phyloP scores from a whole-genome alignment of 108 stramenopile genomes.

The Cyclostephanos invisitatus region DNA sequence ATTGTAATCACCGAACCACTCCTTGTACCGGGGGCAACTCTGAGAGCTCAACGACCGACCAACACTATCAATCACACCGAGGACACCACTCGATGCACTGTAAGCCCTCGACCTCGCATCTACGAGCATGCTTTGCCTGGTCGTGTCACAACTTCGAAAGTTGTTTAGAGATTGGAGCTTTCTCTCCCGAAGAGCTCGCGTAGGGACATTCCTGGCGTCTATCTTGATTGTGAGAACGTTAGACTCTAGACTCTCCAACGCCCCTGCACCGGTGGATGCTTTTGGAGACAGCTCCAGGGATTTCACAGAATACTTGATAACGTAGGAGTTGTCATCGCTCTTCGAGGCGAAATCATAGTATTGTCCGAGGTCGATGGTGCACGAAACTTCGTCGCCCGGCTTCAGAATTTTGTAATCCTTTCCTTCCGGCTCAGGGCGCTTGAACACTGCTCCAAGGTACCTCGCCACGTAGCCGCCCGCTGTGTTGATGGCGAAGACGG shows the following conservation, averaged over 20 bases:
- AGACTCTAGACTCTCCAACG: constrained; percentile 1
- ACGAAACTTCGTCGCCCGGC: not conserved
- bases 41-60: not conserved
- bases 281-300: not conserved
- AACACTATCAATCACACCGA: not conserved
- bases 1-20: not conserved
- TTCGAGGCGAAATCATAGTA: not conserved
- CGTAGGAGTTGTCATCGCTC: not conserved
- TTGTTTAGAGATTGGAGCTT: not conserved
- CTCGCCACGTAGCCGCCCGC: not conserved
- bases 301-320: not conserved
- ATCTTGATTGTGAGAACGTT: not conserved
- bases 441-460: constrained; percentile 1
- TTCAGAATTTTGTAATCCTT: constrained; percentile 3
- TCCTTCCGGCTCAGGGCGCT: not conserved
- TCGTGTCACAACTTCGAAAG: not conserved
- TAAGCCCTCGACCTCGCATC: not conserved
- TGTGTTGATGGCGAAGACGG: not conserved
- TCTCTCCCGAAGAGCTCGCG: not conserved
- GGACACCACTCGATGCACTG: not conserved
- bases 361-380: constrained; percentile 3
- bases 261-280: not conserved
- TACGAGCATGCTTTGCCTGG: not conserved
- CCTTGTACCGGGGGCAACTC: not conserved
- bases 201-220: not conserved